Evolutionary conservation across 176 grass and related monocot genomes (phyloP).

Genomic region (Puccinellia tenuiflora): DNA sequence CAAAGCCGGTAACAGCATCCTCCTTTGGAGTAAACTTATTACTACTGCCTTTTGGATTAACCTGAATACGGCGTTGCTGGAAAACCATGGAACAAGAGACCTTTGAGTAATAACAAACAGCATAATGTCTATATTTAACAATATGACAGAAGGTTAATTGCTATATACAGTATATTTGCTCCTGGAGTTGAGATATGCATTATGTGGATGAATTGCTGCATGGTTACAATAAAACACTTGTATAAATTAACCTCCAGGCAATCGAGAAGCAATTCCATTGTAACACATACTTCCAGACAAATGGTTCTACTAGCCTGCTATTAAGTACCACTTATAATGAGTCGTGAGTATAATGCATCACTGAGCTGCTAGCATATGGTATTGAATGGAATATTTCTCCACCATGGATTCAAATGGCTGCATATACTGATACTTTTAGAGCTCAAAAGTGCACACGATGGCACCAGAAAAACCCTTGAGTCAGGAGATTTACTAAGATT

Average conservation of each 20-base stretch:
- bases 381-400: neutral
- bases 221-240: neutral
- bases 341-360: constrained; percentile 3
- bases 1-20: constrained; percentile 57
- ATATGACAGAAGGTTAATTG: neutral
- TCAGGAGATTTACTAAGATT: neutral
- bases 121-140: neutral
- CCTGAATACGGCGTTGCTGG: constrained; percentile 54
- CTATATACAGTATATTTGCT: neutral
- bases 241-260: neutral
- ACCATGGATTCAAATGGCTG: neutral
- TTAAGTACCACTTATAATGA: neutral
- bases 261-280: neutral
- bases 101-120: constrained; percentile 22
- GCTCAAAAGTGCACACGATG: neutral
- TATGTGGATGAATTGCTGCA: neutral
- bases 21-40: constrained; percentile 79
- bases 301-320: constrained; percentile 5
- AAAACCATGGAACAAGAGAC: constrained; percentile 16
- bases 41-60: constrained; percentile 62
- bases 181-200: neutral
- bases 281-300: neutral
- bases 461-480: constrained; percentile 8
- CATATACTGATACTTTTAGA: constrained; percentile 9
- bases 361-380: neutral